Conservation (phyloP, 441 rosid species). For the Oxalis stricta region DNA sequence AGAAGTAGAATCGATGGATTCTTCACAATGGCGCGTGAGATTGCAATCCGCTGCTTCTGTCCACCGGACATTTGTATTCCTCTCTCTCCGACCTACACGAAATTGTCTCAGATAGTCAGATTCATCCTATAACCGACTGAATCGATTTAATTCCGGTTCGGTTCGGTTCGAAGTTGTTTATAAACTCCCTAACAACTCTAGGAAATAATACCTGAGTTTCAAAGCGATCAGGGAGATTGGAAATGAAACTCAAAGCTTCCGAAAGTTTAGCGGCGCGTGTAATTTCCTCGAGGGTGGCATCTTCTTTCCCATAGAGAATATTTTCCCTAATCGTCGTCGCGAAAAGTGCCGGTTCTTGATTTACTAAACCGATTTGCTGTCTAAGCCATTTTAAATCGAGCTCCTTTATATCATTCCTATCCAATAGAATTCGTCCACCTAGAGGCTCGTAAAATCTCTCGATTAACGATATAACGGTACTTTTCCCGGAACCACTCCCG, state of each 20-base stretch:
- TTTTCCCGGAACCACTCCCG: slow-evolving; percentile 94
- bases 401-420: slow-evolving; percentile 43
- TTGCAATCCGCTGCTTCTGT: slow-evolving; percentile 87
- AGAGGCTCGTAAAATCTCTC: slow-evolving; percentile 83
- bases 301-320: slow-evolving; percentile 79
- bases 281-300: slow-evolving; percentile 63
- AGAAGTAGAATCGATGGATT: slow-evolving; percentile 77
- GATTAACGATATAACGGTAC: slow-evolving; percentile 75
- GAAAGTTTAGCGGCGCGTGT: slow-evolving; percentile 75
- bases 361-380: slow-evolving; percentile 77
- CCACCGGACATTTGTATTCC: slow-evolving; percentile 89
- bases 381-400: slow-evolving; percentile 86
- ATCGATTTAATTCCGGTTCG: background rate
- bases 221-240: slow-evolving; percentile 81
- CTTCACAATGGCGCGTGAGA: slow-evolving; percentile 74
- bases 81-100: slow-evolving; percentile 78
- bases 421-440: slow-evolving; percentile 47
- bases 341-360: slow-evolving; percentile 91
- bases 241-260: slow-evolving; percentile 66
- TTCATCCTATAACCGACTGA: no score
- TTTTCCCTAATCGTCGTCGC: slow-evolving; percentile 78
- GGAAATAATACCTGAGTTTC: slow-evolving; percentile 65
- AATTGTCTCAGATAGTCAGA: no score
- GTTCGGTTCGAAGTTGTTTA: background rate
- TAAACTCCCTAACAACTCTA: no score